Conservation (phyloP, 2,329 filamentous ascomycete species). For the Dothideomycetidae sp. region DNA sequence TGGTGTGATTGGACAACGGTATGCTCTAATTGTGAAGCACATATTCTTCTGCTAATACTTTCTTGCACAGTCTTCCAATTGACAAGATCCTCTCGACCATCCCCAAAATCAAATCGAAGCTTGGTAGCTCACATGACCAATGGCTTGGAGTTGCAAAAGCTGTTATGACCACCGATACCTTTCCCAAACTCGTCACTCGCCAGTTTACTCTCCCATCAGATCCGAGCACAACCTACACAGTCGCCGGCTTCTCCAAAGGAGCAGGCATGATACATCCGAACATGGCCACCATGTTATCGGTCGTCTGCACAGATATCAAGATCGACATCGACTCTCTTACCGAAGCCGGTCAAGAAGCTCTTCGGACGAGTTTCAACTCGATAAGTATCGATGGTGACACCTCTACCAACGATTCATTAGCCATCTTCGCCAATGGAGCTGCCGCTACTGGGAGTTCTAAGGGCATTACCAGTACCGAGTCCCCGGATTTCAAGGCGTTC, state of each 20-base stretch:
- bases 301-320: slow-evolving; percentile 83
- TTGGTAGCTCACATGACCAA: slow-evolving; percentile 64
- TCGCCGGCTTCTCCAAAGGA: slow-evolving; percentile 93
- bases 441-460: slow-evolving; percentile 30
- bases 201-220: slow-evolving; percentile 75
- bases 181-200: slow-evolving; percentile 83
- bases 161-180: slow-evolving; percentile 97
- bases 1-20: slow-evolving; percentile 90
- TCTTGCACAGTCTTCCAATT: slow-evolving; percentile 57
- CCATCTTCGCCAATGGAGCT: slow-evolving; percentile 87
- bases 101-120: slow-evolving; percentile 55
- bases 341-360: slow-evolving; percentile 55
- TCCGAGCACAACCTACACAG: slow-evolving; percentile 58
- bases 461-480: slow-evolving; percentile 24
- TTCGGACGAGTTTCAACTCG: slow-evolving; percentile 82
- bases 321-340: slow-evolving; percentile 55
- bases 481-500: slow-evolving; percentile 51
- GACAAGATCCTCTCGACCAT: slow-evolving; percentile 76
- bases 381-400: slow-evolving; percentile 97
- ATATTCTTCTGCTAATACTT: slow-evolving; percentile 4
- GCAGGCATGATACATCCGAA: slow-evolving; percentile 99
- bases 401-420: slow-evolving; percentile 92
- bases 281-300: slow-evolving; percentile 88
- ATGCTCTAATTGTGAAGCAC: slow-evolving; percentile 15
- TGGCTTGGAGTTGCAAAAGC: slow-evolving; percentile 80